Base-by-base conservation (phyloP, 345 rosid species). In the Eucalyptus tenuipes region DNA sequence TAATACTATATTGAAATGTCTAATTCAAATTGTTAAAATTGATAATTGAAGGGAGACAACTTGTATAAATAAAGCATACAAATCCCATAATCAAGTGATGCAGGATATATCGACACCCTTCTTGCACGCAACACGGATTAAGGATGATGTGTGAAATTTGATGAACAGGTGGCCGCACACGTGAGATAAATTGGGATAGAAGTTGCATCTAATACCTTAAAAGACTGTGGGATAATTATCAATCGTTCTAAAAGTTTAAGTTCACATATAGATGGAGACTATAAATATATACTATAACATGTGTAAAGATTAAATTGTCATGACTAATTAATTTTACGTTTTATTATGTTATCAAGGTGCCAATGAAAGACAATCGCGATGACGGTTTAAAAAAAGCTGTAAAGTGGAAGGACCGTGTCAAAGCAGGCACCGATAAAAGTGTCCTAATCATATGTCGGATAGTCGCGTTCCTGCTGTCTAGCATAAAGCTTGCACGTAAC, bases 221-320 rank as follows among this genome's bases (percentile, higher is more conserved):
- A 40, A 75, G 2, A 40, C 6, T 6, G 4, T 40, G 15, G 2
- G 9, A 75, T 10, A 13, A 22, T 12, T 11, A 4, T 2, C 3
- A 20, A 40, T 2, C 0, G 1, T 40, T 75, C 8, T 11, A 75
- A 37, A 40, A 75, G 1, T 22, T 40, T 20, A 40, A 75, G 15
- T 13, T 3, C 24, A 75, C 7, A 11, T 0, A 4, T 40, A 13
- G 2, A 40, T 7, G 8, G 82, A 40, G 8, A 75, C 1, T 14
- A 37, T 7, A 10, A 18, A 13, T 29, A 29, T 29, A 64, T 29
- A 64, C 2, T 13, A 64, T 64, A 64, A 64, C 37, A 20, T 12
- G 84, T 40, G 15, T 75, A 75, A 40, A 20, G 84, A 75, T 75
- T 75, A 37, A 40, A 75, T 42, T 40, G 15, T 40, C 84, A 75